Conservation (phyloP, 257 asterid genomes). For the Solanum ossicruentum region DNA sequence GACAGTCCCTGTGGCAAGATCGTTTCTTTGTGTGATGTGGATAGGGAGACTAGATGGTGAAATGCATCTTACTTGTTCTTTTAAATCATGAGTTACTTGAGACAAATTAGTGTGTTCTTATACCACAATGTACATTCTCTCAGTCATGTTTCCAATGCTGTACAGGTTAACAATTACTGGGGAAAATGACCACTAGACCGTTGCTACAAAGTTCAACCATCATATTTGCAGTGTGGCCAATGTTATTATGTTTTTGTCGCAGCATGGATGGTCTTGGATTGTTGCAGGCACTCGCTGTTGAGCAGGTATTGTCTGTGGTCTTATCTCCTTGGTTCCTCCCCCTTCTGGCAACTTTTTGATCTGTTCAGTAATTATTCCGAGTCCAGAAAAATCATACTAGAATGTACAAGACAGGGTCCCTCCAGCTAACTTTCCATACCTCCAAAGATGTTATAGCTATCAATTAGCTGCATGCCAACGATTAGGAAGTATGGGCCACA, state of each 20-base stretch:
- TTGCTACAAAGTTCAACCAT: slow-evolving; percentile 55
- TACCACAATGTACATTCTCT: background rate
- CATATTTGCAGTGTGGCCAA: slow-evolving; percentile 51
- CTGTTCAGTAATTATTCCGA: background rate
- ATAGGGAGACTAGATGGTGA: slow-evolving; percentile 32
- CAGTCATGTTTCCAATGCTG: background rate
- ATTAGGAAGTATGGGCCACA: background rate
- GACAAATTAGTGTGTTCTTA: background rate
- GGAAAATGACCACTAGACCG: slow-evolving; percentile 31
- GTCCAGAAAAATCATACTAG: background rate
- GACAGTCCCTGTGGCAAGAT: slow-evolving; percentile 67
- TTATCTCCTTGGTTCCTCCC: background rate
- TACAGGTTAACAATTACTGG: slow-evolving; percentile 18
- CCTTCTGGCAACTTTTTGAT: background rate
- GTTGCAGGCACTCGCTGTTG: slow-evolving; percentile 72
- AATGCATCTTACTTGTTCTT: slow-evolving; percentile 4
- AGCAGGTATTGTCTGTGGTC: slow-evolving; percentile 19
- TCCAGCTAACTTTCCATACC: background rate
- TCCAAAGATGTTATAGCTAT: background rate
- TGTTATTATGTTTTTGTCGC: slow-evolving; percentile 61
- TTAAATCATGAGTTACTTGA: background rate
- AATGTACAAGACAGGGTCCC: background rate
- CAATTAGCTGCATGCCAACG: background rate
- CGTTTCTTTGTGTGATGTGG: slow-evolving; percentile 71
- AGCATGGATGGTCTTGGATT: slow-evolving; percentile 73